Conservation (phyloP, 352 stramenopile species). For the Pythium coloratum region DNA sequence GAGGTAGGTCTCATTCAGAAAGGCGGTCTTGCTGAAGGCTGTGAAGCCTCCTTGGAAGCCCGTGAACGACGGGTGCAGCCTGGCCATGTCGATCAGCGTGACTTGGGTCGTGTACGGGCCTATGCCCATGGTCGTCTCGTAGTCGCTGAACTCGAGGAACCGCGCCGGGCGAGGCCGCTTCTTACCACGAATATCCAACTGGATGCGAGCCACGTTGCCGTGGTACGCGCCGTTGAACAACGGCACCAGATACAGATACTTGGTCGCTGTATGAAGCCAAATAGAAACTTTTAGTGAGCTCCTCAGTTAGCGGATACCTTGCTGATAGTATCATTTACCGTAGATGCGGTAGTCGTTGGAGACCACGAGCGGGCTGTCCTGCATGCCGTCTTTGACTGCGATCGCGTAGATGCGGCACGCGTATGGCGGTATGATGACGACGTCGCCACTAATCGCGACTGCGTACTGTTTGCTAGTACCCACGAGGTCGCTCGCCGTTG, state of each 20-base stretch:
- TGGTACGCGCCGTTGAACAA: constrained; percentile 75
- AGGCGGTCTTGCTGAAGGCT: constrained; percentile 44
- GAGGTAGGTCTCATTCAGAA: constrained; percentile 68
- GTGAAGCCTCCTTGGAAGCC: constrained; percentile 70
- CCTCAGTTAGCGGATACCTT: background rate
- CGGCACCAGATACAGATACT: constrained; percentile 71
- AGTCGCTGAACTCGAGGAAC: constrained; percentile 82
- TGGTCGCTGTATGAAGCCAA: constrained; percentile 41
- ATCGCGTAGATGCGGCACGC: constrained; percentile 64
- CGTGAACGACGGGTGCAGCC: constrained; percentile 44
- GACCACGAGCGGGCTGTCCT: constrained; percentile 43
- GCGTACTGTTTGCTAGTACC: constrained; percentile 26
- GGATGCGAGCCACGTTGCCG: constrained; percentile 55
- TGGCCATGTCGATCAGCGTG: constrained; percentile 51
- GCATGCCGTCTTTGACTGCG: constrained; percentile 63
- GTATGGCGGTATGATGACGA: constrained; percentile 54
- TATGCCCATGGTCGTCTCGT: constrained; percentile 61
- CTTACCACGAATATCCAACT: constrained; percentile 73
- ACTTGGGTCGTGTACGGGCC: constrained; percentile 67
- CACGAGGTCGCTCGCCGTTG: constrained; percentile 30
- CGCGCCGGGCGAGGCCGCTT: constrained; percentile 70
- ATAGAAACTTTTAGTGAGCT: background rate
- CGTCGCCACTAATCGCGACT: constrained; percentile 37
- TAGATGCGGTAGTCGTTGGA: constrained; percentile 63
- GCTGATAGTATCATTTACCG: constrained; percentile 30